These are phyloP conservation scores for Mycena maculata DNA, from an alignment of 768 basidiomycete genomes.

Conservation along the genomic window DNA sequence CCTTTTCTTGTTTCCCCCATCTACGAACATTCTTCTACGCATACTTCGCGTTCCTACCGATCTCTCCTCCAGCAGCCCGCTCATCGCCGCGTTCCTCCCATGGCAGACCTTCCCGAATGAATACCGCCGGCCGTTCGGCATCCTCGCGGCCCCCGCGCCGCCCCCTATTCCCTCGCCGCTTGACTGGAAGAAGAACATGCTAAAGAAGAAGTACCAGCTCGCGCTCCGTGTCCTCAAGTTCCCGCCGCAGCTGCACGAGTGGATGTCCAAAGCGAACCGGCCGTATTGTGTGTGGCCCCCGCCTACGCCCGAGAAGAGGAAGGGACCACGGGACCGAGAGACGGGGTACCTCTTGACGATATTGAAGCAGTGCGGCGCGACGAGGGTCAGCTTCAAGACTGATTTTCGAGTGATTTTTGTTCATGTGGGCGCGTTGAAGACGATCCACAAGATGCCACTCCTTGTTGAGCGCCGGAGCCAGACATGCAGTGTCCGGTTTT, in stretches of 20 bases:
- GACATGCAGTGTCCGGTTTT: conserved; percentile 64
- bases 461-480: conserved; percentile 60
- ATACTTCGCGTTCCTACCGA: conserved; percentile 56
- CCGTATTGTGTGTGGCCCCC: conserved; percentile 63
- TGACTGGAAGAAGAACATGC: conserved; percentile 36
- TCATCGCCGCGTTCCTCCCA: conserved; percentile 62
- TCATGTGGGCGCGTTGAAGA: conserved; percentile 67
- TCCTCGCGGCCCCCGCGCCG: background rate
- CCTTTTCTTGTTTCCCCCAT: conserved; percentile 65
- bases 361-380: conserved; percentile 57
- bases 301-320: conserved; percentile 49
- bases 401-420: conserved; percentile 70
- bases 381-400: conserved; percentile 48
- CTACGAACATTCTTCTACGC: conserved; percentile 46
- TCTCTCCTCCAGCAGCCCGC: conserved; percentile 41
- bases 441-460: conserved; percentile 60
- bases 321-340: conserved; percentile 51
- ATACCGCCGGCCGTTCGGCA: conserved; percentile 38
- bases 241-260: conserved; percentile 60
- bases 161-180: conserved; percentile 27
- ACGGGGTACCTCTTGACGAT: conserved; percentile 55
- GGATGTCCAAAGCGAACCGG: conserved; percentile 51
- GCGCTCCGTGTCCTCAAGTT: conserved; percentile 60
- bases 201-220: conserved; percentile 47
- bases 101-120: conserved; percentile 53